Percentiles rank a stretch among this genome's conserved stretches.
phyloP scores from a whole-genome alignment of 345 rosid genomes.

The Aquilaria malaccensis region DNA sequence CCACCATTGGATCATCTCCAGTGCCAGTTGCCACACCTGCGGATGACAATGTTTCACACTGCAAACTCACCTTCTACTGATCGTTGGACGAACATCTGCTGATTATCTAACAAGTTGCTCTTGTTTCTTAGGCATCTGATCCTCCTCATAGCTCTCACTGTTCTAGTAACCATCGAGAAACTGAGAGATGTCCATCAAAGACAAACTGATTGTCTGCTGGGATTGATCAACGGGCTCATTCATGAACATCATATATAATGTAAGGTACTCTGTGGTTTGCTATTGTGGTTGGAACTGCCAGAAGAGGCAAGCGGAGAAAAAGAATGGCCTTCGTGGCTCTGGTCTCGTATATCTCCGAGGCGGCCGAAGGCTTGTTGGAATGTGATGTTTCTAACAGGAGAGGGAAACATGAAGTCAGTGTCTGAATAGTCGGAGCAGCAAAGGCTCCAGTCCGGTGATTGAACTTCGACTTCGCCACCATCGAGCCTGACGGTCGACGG shows the following conservation, averaged over 20 bases:
- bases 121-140: too few species aligned
- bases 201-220: conserved; percentile 37
- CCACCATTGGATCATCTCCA: too few species aligned
- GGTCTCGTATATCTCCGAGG: conserved; percentile 28
- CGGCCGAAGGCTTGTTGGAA: conserved; percentile 22
- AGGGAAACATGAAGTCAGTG: conserved; percentile 51
- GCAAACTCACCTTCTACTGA: too few species aligned
- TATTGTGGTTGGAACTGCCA: conserved; percentile 13
- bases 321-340: conserved; percentile 22
- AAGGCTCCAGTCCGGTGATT: conserved; percentile 56
- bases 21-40: too few species aligned
- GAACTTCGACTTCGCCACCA: conserved; percentile 44
- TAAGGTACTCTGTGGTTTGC: conserved; percentile 36
- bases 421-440: conserved; percentile 50
- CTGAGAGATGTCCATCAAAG: conserved; percentile 37
- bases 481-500: too few species aligned
- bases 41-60: too few species aligned
- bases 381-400: conserved; percentile 42
- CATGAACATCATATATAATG: conserved; percentile 1
- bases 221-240: neutral
- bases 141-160: too few species aligned
- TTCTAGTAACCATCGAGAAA: conserved; percentile 10
- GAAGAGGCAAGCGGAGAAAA: conserved; percentile 26
- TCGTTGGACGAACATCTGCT: too few species aligned
- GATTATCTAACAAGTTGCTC: too few species aligned